phyloP scores from a whole-genome alignment of 495 filamentous ascomycete species.

The Penicillium crystallinum region DNA sequence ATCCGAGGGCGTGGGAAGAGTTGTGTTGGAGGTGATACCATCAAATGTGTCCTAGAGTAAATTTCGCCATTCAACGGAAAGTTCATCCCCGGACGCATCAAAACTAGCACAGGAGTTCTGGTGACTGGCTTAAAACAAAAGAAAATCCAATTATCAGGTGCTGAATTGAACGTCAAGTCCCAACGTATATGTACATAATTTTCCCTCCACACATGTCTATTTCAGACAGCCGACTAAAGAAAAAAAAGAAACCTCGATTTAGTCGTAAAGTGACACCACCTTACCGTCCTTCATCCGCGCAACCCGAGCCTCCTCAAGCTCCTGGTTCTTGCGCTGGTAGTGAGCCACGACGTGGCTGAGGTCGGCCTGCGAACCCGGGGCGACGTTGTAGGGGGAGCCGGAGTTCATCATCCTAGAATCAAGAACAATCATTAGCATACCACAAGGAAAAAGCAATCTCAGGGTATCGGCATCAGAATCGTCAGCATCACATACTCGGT shows the following conservation, averaged over 20 bases:
- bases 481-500: constrained; percentile 56
- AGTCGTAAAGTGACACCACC: constrained; percentile 40
- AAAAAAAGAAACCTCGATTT: constrained; percentile 20
- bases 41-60: background rate
- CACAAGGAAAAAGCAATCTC: background rate
- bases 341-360: constrained; percentile 57
- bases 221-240: constrained; percentile 18
- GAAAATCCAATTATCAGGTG: constrained; percentile 27
- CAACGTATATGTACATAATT: constrained; percentile 42
- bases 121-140: constrained; percentile 18
- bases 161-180: constrained; percentile 23
- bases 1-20: constrained; percentile 44
- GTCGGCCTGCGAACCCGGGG: constrained; percentile 55
- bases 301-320: constrained; percentile 46
- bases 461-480: too few species aligned
- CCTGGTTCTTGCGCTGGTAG: constrained; percentile 54
- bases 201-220: constrained; percentile 27
- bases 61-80: background rate
- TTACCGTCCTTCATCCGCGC: constrained; percentile 42
- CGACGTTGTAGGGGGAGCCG: constrained; percentile 58
- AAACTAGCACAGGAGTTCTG: background rate
- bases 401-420: constrained; percentile 42
- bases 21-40: constrained; percentile 39
- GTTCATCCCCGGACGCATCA: background rate
- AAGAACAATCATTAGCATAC: background rate